Base-by-base conservation (phyloP, 768 basidiomycete species). In the Macrolepiota albuminosa region DNA sequence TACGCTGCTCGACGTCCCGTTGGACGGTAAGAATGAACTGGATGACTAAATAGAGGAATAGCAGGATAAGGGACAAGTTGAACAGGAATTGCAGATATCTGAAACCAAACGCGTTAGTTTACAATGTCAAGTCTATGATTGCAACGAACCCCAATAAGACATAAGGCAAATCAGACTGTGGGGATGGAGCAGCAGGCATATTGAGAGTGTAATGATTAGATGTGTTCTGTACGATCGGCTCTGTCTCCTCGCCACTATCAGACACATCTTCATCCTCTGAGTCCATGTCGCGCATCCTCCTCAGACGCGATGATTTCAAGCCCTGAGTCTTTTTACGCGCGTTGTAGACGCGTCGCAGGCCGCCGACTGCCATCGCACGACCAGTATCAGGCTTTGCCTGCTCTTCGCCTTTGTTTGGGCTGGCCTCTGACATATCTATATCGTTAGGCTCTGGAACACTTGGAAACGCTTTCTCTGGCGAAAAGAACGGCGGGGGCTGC, bases 31-130 rank as follows among this genome's bases (percentile, higher is more conserved):
- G 76, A 68, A 98, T 87, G 74, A 95, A 94, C 69, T 90, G 87
- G 50, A 95, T 75, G 48, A 89, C 77, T 60, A 98, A 80, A 70
- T 95, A 97, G 62, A 99, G 75, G 68, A 92, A 89, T 51, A 95
- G 76, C 43, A 91, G 66, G 51, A 94, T 85, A 40, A 98, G 82
- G 6, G 90, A 87, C 26, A 91, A 75, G 72, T 98, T 97, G 78
- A 97, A 97, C 73, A 91, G 85, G 75, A 98, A 93, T 70, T 98
- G 96, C 24, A 96, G 77, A 72, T 98, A 98, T 62, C 92, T 91
- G 52, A 54, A 59, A 31, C 21, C 11, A 11, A 39, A 16, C n/a
- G n/a, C n/a, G 57, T 55, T 68, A 61, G 67, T n/a, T 40, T 67
- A 58, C 59, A 54, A n/a, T 54, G 31, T n/a, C 33, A 14, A 8